phyloP scores from a whole-genome alignment of 768 basidiomycete species.

The Punctularia strigosozonata region DNA sequence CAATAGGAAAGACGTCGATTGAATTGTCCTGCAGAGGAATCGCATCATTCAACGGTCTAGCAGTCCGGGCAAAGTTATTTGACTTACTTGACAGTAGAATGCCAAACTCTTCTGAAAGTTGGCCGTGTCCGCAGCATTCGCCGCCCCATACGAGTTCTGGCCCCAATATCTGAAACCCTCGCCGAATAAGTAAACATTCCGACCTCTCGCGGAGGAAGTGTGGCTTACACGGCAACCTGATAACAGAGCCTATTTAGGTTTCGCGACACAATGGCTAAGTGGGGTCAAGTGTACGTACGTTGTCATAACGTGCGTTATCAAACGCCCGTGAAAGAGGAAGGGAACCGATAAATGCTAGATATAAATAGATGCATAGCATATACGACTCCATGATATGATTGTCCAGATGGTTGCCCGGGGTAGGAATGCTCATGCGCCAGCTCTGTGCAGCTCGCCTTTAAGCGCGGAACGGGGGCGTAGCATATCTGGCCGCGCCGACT shows the following conservation, averaged over 20 bases:
- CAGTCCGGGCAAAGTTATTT: background rate
- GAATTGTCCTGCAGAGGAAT: slow-evolving; percentile 37
- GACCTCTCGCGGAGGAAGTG: no score
- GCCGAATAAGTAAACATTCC: background rate
- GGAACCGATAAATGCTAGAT: no score
- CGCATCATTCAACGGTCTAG: slow-evolving; percentile 1
- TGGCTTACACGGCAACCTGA: slow-evolving; percentile 50
- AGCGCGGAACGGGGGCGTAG: no score
- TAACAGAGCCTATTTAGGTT: background rate
- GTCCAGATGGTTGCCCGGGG: no score
- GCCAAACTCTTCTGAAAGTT: slow-evolving; percentile 51
- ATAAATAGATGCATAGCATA: no score
- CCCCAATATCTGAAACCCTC: slow-evolving; percentile 50
- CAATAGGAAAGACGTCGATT: slow-evolving; percentile 57
- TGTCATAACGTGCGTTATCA: slow-evolving; percentile 49
- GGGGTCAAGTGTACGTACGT: slow-evolving; percentile 24
- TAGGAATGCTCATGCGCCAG: no score
- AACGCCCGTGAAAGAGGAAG: no score
- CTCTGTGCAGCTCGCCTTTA: no score
- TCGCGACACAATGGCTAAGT: slow-evolving; percentile 2
- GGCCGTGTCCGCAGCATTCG: slow-evolving; percentile 29
- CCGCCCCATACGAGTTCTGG: slow-evolving; percentile 64
- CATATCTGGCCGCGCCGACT: no score
- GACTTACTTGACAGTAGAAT: slow-evolving; percentile 48
- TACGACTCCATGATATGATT: no score